Percentiles rank a stretch among this genome's conserved stretches.
Conservation (phyloP, 805 yeast species). For the Suhomyces xylopsoci region DNA sequence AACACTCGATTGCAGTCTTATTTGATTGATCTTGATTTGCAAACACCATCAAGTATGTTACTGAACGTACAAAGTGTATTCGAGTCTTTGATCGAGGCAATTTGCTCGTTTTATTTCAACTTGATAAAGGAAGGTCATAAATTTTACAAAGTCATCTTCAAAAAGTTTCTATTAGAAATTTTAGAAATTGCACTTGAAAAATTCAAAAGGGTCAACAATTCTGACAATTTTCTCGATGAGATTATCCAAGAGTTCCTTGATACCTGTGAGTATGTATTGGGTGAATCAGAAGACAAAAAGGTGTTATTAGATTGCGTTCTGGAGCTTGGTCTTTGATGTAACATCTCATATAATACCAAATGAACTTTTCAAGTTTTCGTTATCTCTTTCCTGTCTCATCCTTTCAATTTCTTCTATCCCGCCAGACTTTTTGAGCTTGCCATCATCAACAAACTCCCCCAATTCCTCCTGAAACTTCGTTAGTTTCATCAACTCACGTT, state of each 20-base stretch:
- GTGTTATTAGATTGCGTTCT: constrained; percentile 5
- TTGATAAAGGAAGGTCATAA: background rate
- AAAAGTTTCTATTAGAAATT: constrained; percentile 13
- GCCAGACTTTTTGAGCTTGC: constrained; percentile 75
- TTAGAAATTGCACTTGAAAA: constrained; percentile 11
- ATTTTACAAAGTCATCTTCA: constrained; percentile 3
- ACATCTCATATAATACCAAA: constrained; percentile 26
- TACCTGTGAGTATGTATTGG: background rate
- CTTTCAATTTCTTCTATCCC: constrained; percentile 87
- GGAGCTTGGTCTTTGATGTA: background rate
- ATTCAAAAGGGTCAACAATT: constrained; percentile 12
- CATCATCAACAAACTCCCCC: constrained; percentile 77
- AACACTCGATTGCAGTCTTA: constrained; percentile 17
- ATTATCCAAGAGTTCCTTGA: constrained; percentile 10
- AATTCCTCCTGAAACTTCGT: constrained; percentile 83
- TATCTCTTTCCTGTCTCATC: constrained; percentile 62
- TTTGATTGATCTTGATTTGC: constrained; percentile 16
- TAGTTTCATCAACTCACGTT: constrained; percentile 51
- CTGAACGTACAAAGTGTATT: constrained; percentile 10
- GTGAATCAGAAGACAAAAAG: background rate
- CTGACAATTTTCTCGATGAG: background rate
- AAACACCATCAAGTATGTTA: constrained; percentile 10
- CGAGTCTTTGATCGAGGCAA: constrained; percentile 7
- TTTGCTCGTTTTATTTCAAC: background rate
- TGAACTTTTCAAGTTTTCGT: constrained; percentile 57